These are phyloP conservation scores for Ceratobasidium sp. DNA, from an alignment of 1,284 basidiomycete species.

Conservation along the genomic window DNA sequence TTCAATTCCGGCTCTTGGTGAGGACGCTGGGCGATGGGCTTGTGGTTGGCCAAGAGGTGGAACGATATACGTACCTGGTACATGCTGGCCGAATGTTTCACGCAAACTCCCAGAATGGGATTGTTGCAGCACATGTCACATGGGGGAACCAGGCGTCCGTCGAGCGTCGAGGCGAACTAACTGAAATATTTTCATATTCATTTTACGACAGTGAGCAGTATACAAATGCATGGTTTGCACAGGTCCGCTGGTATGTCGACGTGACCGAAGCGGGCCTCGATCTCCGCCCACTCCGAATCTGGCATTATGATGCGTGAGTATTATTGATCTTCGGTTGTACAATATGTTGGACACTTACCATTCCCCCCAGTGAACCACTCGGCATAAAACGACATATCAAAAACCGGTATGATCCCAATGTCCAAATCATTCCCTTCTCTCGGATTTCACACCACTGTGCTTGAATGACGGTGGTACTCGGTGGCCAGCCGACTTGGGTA, in stretches of 20 bases:
- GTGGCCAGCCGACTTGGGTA: neutral
- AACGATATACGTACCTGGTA: neutral
- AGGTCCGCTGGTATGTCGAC: slow-evolving; percentile 17
- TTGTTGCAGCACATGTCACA: slow-evolving; percentile 3
- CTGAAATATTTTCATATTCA: slow-evolving; percentile 8
- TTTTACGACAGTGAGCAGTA: too few species aligned
- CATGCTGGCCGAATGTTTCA: slow-evolving; percentile 4
- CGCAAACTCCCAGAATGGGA: slow-evolving; percentile 10
- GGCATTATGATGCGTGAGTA: slow-evolving; percentile 8
- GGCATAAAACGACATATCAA: neutral
- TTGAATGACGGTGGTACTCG: neutral
- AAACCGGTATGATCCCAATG: neutral
- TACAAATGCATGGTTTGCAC: neutral
- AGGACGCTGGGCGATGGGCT: neutral
- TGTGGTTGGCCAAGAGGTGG: neutral
- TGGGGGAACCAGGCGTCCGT: neutral
- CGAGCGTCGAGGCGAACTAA: slow-evolving; percentile 5
- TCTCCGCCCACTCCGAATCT: neutral
- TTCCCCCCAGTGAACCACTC: neutral
- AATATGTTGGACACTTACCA: neutral
- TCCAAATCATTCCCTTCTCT: neutral
- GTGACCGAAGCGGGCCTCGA: neutral
- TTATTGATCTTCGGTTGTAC: neutral
- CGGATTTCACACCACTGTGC: neutral
- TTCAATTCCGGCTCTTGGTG: slow-evolving; percentile 3